These are phyloP conservation scores for Pouteria campechiana DNA, from an alignment of 179 eudicot species.

Conservation along the genomic window DNA sequence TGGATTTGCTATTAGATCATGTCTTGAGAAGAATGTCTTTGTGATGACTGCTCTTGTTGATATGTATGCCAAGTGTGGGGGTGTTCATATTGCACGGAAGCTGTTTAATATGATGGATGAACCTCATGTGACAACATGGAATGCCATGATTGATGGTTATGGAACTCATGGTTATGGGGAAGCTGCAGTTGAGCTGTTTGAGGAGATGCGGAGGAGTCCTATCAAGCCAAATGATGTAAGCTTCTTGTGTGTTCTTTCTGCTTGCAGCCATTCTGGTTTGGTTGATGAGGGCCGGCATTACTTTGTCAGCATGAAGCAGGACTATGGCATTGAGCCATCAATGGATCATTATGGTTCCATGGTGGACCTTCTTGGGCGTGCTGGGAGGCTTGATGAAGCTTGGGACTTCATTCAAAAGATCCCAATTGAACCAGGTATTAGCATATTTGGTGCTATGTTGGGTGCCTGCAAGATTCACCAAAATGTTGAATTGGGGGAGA, in stretches of 20 bases:
- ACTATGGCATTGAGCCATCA: constrained; percentile 36
- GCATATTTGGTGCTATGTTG: constrained; percentile 60
- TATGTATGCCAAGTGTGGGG: constrained; percentile 76
- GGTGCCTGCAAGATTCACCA: constrained; percentile 76
- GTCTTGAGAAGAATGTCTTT: constrained; percentile 39
- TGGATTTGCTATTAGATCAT: constrained; percentile 37
- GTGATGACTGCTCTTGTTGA: constrained; percentile 69
- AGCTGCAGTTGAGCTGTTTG: constrained; percentile 37
- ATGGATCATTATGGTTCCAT: constrained; percentile 74
- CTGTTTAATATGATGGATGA: constrained; percentile 48
- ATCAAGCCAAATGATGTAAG: constrained; percentile 43
- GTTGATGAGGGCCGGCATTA: constrained; percentile 39
- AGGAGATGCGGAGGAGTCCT: constrained; percentile 29
- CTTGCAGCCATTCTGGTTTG: constrained; percentile 73
- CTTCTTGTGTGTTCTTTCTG: constrained; percentile 52
- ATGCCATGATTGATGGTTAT: constrained; percentile 75
- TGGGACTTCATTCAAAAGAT: constrained; percentile 54
- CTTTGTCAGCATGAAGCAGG: constrained; percentile 46
- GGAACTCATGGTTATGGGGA: constrained; percentile 63
- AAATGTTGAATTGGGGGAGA: constrained; percentile 48
- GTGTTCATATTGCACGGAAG: constrained; percentile 46
- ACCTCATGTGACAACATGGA: constrained; percentile 64
- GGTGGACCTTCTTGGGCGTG: constrained; percentile 75
- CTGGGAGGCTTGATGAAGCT: constrained; percentile 51
- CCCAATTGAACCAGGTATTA: constrained; percentile 48